phyloP scores from a whole-genome alignment of 2,329 filamentous ascomycete species.

The Sclerotinia spermophila region DNA sequence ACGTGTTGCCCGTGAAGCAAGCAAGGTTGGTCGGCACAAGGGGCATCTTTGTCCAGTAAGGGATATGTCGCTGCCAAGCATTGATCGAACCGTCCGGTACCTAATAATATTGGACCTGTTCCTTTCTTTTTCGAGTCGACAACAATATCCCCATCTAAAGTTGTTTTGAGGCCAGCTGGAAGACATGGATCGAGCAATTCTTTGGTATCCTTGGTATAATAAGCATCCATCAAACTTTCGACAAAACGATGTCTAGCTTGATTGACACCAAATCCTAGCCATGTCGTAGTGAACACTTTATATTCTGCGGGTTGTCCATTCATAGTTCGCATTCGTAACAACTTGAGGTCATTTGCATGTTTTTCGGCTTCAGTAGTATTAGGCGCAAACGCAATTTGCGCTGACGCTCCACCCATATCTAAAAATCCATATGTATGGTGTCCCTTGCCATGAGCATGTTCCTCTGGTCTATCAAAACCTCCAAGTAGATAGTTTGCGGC shows the following conservation, averaged over 20 bases:
- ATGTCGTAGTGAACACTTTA: constrained; percentile 90
- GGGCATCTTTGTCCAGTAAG: constrained; percentile 81
- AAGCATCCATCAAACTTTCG: constrained; percentile 67
- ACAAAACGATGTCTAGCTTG: constrained; percentile 84
- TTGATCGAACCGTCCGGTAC: constrained; percentile 82
- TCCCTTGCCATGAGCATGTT: constrained; percentile 76
- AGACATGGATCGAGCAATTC: constrained; percentile 91
- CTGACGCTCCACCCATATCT: constrained; percentile 97
- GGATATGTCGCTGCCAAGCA: constrained; percentile 81
- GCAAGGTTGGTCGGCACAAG: constrained; percentile 80
- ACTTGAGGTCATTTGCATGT: constrained; percentile 83
- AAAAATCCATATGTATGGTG: constrained; percentile 97
- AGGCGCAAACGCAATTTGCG: constrained; percentile 95
- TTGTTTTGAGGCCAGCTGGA: constrained; percentile 71
- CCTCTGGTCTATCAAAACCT: constrained; percentile 74
- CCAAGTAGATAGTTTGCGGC: constrained; percentile 93
- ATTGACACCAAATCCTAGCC: constrained; percentile 96
- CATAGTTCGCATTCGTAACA: constrained; percentile 79
- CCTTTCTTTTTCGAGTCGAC: constrained; percentile 39
- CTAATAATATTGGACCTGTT: constrained; percentile 59
- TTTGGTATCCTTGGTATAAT: constrained; percentile 51
- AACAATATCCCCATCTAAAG: constrained; percentile 61
- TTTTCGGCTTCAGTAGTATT: constrained; percentile 87
- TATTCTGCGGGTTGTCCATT: constrained; percentile 77
- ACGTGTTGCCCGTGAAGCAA: constrained; percentile 88